A percentile compares a stretch with the other conserved stretches of the same genome.
Evolutionary conservation across 768 basidiomycete genomes (phyloP).

Genomic region (Lenzites betulinus): DNA sequence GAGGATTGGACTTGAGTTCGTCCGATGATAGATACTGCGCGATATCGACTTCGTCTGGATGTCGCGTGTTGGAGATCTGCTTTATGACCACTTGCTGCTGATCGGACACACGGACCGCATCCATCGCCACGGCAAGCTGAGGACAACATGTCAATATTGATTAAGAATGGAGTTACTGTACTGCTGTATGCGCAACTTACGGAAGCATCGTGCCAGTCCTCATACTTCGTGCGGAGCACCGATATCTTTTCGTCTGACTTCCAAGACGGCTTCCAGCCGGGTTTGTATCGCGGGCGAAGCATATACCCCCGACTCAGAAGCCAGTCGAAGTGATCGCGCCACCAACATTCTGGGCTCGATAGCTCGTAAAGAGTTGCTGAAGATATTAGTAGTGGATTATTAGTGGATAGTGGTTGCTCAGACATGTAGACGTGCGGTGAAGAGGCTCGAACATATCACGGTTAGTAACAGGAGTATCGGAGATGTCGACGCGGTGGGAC

Average conservation of each 20-base stretch:
- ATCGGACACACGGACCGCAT: constrained; percentile 28
- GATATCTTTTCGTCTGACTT: not conserved
- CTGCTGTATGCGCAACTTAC: not conserved
- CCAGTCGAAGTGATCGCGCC: constrained; percentile 19
- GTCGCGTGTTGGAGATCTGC: constrained; percentile 7
- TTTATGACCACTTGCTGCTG: constrained; percentile 26
- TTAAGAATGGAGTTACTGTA: not conserved
- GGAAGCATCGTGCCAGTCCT: not conserved
- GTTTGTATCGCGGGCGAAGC: constrained; percentile 28
- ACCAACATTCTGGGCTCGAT: constrained; percentile 1
- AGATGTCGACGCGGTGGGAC: too few relatives aligned
- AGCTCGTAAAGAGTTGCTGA: too few relatives aligned
- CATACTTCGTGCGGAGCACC: too few relatives aligned
- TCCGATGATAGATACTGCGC: constrained; percentile 25
- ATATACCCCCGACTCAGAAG: constrained; percentile 24
- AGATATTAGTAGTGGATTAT: too few relatives aligned
- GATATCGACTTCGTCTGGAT: constrained; percentile 33
- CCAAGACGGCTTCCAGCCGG: constrained; percentile 32
- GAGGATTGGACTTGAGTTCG: constrained; percentile 24
- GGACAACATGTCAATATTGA: not conserved
- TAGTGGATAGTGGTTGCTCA: too few relatives aligned
- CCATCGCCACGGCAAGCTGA: constrained; percentile 19
- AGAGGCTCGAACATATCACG: too few relatives aligned
- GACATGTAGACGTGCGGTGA: too few relatives aligned
- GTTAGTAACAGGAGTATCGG: too few relatives aligned